Conservation (phyloP, 345 rosid species). For the Eucalyptus curtisii region DNA sequence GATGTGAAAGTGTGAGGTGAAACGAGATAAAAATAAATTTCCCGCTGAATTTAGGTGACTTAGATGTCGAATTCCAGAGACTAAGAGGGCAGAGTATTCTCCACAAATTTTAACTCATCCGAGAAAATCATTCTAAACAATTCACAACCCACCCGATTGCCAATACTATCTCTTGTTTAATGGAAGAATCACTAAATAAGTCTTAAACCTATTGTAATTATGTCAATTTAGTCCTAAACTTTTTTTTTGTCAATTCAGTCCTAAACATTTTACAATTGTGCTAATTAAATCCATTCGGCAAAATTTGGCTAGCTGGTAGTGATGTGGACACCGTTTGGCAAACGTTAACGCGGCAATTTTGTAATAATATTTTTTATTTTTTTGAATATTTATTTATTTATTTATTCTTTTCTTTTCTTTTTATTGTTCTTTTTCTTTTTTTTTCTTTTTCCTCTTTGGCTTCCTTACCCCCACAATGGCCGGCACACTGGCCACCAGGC, state of each 20-base stretch:
- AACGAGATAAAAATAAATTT: not conserved
- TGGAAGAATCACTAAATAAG: too few relatives aligned
- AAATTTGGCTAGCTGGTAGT: too few relatives aligned
- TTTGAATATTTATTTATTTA: too few relatives aligned
- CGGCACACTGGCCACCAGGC: rapidly evolving
- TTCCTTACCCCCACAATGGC: too few relatives aligned
- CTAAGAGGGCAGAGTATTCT: not conserved
- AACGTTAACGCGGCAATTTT: rapidly evolving
- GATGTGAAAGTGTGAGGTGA: not conserved
- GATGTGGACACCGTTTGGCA: rapidly evolving
- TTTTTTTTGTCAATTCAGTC: too few relatives aligned
- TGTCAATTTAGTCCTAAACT: too few relatives aligned
- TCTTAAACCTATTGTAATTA: rapidly evolving
- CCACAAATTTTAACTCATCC: not conserved
- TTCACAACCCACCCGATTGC: not conserved
- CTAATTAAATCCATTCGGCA: rapidly evolving
- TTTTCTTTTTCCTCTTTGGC: too few relatives aligned
- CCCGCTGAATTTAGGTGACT: not conserved
- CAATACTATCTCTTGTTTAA: not conserved
- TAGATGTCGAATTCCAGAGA: not conserved
- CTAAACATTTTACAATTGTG: too few relatives aligned
- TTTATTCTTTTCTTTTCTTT: too few relatives aligned
- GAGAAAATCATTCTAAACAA: not conserved
- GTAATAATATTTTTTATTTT: too few relatives aligned
- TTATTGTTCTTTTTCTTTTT: too few relatives aligned